Evolutionary conservation across 192 early-diverging fungal species (phyloP).

Genomic region (Paraglomus brasilianum): DNA sequence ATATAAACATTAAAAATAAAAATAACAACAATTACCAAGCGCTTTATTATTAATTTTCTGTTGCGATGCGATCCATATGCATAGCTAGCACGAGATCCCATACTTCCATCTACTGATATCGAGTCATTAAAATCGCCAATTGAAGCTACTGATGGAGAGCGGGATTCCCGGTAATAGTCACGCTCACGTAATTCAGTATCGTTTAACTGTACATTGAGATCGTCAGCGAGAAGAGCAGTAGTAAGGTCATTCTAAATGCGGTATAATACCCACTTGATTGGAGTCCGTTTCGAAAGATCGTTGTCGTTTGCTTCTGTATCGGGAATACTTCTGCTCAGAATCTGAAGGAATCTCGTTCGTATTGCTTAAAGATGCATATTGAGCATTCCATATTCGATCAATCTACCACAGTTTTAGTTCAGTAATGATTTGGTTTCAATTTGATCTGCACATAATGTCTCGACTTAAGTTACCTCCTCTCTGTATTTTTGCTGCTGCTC

Average conservation of each 20-base stretch:
- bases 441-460: too few relatives aligned
- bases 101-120: constrained; percentile 52
- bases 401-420: constrained; percentile 48
- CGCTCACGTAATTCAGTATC: neutral
- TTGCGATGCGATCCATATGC: constrained; percentile 51
- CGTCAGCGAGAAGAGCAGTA: neutral
- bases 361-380: constrained; percentile 67
- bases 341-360: constrained; percentile 47
- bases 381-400: constrained; percentile 89
- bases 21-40: constrained; percentile 43
- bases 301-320: neutral
- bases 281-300: neutral
- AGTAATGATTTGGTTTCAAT: constrained; percentile 19
- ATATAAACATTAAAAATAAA: neutral
- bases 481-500: constrained; percentile 95
- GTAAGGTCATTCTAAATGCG: neutral
- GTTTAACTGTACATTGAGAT: neutral
- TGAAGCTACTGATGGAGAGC: constrained; percentile 26
- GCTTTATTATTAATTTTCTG: constrained; percentile 61
- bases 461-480: constrained; percentile 62
- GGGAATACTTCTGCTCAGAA: neutral
- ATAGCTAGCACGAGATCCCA: constrained; percentile 53
- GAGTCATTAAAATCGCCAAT: constrained; percentile 43
- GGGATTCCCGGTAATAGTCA: neutral
- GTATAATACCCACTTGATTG: constrained; percentile 9